Evolutionary conservation across 2,329 filamentous ascomycete species (phyloP), one percentile per base, ranked within the genome.

Genomic region (Fusarium ambrosium): DNA sequence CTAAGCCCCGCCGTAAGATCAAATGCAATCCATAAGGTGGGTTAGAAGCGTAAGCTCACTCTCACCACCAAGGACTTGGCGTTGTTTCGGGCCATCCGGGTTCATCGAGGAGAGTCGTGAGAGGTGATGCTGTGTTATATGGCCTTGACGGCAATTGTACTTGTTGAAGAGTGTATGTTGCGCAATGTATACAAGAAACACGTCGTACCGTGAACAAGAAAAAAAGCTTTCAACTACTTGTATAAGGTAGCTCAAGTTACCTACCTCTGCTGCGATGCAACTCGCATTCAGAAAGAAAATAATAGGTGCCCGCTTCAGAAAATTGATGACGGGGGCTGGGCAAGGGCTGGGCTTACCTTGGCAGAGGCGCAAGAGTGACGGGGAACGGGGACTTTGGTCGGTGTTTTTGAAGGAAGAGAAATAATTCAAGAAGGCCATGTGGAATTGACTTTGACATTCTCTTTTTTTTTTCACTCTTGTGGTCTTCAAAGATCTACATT

Each of bases 331-430:
- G 51, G 62, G 36, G 62, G 51, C 51, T 58, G 62, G 65, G 62
- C 62, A 62, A 62, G 68, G 72, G 72, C 72, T 74, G 72, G 72
- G 72, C 70, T 27, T 10, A 64, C 72, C 48, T 75, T 75, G 72
- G 72, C 72, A 61, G 62, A 70, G 59, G 43, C 60, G 59, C 45
- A 70, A 75, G 72, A 75, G 65, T 53, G 58, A 61, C 67, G 41
- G 72, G 56, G 62, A 53, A 56, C 66, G 55, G 72, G 72, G 45
- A 62, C 27, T 22, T 51, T 7, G 39, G 71, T 67, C 66, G 5
- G 48, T 53, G 24, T 45, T 39, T 61, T 43, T 20, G 24, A 27
- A 20, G n/a, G 34, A 60, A 48, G 39, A 39, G 39, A 70, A 59
- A 60, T 24, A 39, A 29, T 34, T 22, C 34, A 43, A 59, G 43